Evolutionary conservation across 306 rosid species (phyloP).

Genomic region (Datisca glomerata): DNA sequence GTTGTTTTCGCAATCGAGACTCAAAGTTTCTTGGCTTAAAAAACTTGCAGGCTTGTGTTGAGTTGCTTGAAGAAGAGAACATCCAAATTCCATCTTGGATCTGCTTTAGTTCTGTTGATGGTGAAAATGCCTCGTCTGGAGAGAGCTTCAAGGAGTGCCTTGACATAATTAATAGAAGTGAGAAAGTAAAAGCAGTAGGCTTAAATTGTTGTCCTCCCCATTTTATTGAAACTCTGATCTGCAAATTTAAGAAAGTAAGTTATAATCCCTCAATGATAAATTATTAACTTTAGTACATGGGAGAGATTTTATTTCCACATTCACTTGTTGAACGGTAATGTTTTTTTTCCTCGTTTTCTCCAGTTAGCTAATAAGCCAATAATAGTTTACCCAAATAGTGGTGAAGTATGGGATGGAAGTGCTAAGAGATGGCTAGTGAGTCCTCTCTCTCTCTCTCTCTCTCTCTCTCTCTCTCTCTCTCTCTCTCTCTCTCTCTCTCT

Average conservation of each 20-base stretch:
- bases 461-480: too few species aligned
- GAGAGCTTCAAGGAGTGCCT: constrained; percentile 79
- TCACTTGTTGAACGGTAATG: constrained; percentile 1
- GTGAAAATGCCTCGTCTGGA: constrained; percentile 72
- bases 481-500: too few species aligned
- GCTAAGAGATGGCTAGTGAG: constrained; percentile 85
- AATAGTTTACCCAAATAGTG: constrained; percentile 77
- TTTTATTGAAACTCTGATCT: constrained; percentile 46
- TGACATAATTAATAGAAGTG: constrained; percentile 33
- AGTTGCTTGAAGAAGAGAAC: constrained; percentile 79
- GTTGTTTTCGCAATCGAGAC: too few species aligned
- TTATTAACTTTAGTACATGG: neutral
- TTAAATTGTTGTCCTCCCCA: constrained; percentile 92
- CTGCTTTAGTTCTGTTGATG: constrained; percentile 79
- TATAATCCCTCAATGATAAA: neutral
- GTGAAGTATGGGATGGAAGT: constrained; percentile 83
- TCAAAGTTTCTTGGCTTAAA: too few species aligned
- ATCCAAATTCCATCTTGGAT: constrained; percentile 71
- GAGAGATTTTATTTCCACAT: neutral
- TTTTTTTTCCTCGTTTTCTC: too few species aligned
- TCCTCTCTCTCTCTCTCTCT: constrained; percentile 3
- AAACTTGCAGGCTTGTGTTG: constrained; percentile 48
- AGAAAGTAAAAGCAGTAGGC: constrained; percentile 66
- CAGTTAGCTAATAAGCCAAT: constrained; percentile 73
- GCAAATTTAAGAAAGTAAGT: constrained; percentile 54